Evolutionary conservation across 768 basidiomycete genomes (phyloP), one percentile per base, ranked within the genome.

Genomic region (Russula earlei): DNA sequence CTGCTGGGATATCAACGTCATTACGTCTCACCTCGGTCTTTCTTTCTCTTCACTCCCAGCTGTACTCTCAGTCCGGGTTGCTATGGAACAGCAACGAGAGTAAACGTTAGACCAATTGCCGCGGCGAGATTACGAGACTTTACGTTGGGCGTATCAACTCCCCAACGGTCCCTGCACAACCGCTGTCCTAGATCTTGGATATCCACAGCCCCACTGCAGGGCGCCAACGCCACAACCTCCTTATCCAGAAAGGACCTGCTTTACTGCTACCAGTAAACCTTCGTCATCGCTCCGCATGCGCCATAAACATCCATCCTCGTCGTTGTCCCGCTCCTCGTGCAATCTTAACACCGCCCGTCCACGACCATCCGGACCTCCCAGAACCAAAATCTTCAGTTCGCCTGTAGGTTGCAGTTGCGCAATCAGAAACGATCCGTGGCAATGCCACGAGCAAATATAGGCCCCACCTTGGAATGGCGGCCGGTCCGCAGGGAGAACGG

Each of bases 261-360:
- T 79, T 52, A 85, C 72, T 20, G 69, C 61, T 24, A 60, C 68
- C 53, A 77, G 67, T 58, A 85, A 59, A 15, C 62, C 68, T 15
- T 61, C 64, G 49, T 82, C 76, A 11, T 69, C 72, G 63, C 81
- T 78, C 27, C 84, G 81, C 56, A 87, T 51, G 47, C 81, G 77
- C 85, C 87, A 89, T 44, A 89, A 65, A 64, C 84, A 86, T 27
- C 84, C 77, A 31, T 83, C 82, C 38, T 86, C 87, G 5, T 85
- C 82, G 10, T 34, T 10, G 22, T 63, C 63, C 4, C 34, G 63
- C 19, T 77, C 76, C 59, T 80, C 81, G 48, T 75, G 77, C 45
- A 89, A 67, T 33, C 84, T 78, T 31, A 87, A 66, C 12, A 74
- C 72, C 5, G 77, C 78, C 9, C 63, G 44, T 1, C 61, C 63